Evolutionary conservation across 768 basidiomycete species (phyloP), one percentile per base, ranked within the genome.

Genomic region (Suillus sp.): DNA sequence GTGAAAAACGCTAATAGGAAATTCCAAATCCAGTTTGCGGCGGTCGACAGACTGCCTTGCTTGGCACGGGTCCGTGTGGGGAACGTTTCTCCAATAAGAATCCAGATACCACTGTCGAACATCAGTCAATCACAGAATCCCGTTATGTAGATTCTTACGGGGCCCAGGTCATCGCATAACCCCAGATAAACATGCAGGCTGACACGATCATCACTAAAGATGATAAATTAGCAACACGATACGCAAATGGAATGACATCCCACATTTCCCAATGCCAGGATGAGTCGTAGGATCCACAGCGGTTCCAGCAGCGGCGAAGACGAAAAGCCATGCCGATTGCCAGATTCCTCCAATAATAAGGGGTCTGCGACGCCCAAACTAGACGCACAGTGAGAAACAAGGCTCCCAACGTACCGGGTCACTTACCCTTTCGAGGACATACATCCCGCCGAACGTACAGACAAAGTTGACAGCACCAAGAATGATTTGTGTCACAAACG

Each of bases 1-100:
- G 89, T 91, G 78, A 90, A 90, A 82, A 91, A 91, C 0, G 87
- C 88, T 61, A 90, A 76, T 42, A 89, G 77, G 79, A 89, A 89
- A 71, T 89, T 88, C 84, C 84, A 90, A 3, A 83, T 84, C 81
- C 88, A 90, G 73, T 89, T 90, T 37, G 79, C 75, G 0, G 86
- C 81, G 1, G 87, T 89, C 1, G 88, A 80, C 45, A 92, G 73
- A 42, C 87, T 84, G 5, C 84, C 88, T 71, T 91, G 90, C 71
- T 89, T 87, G 4, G 89, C 85, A 60, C 89, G 83, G 4, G 89
- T 89, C 27, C 87, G 80, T 11, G 86, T 90, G 0, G 88, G 86
- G 80, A 90, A 91, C 1, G 87, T 89, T 74, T 92, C 90, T 42
- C 89, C 90, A 62, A 88, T 89, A 22, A 91, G 78, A 69, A 92